Evolutionary conservation across 140 eudicot species (phyloP).

Genomic region (Oenanthe javanica): DNA sequence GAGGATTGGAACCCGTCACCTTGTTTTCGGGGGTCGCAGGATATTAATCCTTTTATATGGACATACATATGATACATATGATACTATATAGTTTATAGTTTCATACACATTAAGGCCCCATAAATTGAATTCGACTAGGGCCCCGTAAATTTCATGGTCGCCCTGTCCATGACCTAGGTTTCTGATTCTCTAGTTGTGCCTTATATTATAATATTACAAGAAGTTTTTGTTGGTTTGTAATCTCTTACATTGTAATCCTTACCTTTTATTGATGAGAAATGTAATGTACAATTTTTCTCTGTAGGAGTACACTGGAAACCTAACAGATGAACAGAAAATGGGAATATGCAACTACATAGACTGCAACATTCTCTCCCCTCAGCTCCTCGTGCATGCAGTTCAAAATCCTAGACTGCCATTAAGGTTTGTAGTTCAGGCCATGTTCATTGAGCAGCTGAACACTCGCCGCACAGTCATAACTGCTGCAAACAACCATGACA

Average conservation of each 20-base stretch:
- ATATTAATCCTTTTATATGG: background rate
- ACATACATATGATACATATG: background rate
- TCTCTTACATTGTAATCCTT: background rate
- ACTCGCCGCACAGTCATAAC: conserved; percentile 69
- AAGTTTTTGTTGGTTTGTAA: background rate
- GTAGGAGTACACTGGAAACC: conserved; percentile 42
- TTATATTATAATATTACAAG: background rate
- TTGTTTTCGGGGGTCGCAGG: background rate
- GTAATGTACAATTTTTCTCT: background rate
- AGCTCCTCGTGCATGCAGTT: conserved; percentile 70
- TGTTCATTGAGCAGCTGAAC: conserved; percentile 86
- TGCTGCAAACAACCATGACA: conserved; percentile 34
- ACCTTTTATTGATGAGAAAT: background rate
- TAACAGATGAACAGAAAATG: conserved; percentile 55
- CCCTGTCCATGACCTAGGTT: background rate
- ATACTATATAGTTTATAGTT: background rate
- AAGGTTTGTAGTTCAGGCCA: conserved; percentile 82
- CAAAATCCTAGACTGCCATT: conserved; percentile 80
- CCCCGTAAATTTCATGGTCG: background rate
- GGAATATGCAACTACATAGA: conserved; percentile 74
- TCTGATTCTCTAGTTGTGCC: background rate
- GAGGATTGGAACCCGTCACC: background rate
- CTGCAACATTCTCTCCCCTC: conserved; percentile 64
- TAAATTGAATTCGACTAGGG: background rate
- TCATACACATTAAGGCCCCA: background rate